These are phyloP conservation scores for Pterocarpus santalinus DNA, from an alignment of 306 rosid species.

Conservation along the genomic window DNA sequence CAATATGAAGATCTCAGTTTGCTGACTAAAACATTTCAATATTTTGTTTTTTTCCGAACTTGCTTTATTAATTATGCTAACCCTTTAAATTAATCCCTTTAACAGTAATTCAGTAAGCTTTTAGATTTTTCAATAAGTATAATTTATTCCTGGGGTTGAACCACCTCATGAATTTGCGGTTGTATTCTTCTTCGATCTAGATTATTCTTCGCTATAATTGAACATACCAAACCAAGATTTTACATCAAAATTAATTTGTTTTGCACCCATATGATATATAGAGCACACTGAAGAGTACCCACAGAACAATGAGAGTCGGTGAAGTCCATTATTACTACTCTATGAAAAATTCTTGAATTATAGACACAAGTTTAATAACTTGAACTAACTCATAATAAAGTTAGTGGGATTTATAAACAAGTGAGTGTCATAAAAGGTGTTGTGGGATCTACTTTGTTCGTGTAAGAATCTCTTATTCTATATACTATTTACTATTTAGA, in stretches of 20 bases:
- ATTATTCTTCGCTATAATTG: slow-evolving; percentile 3
- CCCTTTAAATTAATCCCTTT: neutral
- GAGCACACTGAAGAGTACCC: neutral
- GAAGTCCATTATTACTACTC: neutral
- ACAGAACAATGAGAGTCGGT: neutral
- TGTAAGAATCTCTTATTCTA: neutral
- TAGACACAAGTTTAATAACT: no score
- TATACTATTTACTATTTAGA: neutral
- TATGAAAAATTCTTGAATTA: no score
- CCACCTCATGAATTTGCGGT: neutral
- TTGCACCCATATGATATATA: neutral
- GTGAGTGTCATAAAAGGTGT: no score
- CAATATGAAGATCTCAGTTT: no score
- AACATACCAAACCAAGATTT: neutral
- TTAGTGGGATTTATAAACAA: no score
- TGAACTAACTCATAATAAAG: no score
- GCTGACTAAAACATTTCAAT: no score
- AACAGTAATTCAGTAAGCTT: neutral
- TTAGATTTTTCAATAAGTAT: neutral
- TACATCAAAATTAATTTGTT: neutral
- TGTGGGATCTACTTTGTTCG: no score
- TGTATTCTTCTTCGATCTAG: neutral
- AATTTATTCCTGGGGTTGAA: neutral
- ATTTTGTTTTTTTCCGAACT: neutral
- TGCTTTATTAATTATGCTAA: neutral